Base-by-base conservation (phyloP, 179 eudicot genomes). In the Camellia oleifera region DNA sequence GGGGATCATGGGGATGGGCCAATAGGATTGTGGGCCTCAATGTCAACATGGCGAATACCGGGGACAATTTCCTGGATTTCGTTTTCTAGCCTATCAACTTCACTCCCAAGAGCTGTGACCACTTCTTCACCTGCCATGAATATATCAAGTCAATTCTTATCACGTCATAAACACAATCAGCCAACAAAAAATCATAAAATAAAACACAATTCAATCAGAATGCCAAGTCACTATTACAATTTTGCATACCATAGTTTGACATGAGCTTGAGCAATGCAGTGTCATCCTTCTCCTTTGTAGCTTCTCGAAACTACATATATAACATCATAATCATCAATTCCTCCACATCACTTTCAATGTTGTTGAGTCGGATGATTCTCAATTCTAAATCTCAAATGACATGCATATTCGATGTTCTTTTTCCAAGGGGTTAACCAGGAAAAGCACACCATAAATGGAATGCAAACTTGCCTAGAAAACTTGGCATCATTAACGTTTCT, bases 1-100 rank as follows among this genome's bases (percentile, higher is more conserved):
- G 58, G 45, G 10, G 44, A 76, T 88, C 81, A 86, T 26, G 85
- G 84, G 54, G 87, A 44, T 7, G 92, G 93, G 74, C 77, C 62
- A 78, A 86, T 83, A 13, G 98, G 99, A 77, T 93, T 94, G 84
- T 94, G 97, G 83, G 97, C 98, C 81, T 97, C 99, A 66, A 97
- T 97, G 83, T 94, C 99, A 12, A 97, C 98, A 81, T 97, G 99
- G 74, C 88, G 91, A 75, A 97, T 93, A 11, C 99, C 98, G 8
- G 99, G 99, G 76, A 97, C 98, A 69, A 97, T 91, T 57, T 86
- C 94, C 85, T 93, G 97, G 66, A 97, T 97, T 88, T 97, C 97
- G 63, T 81, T 82, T 69, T 97, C 98, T 46, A 97, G 90, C 81
- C 99, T 85, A 80, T 97, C 98, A 63, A 97, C 99, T 89, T 97